Evolutionary conservation across 345 rosid genomes (phyloP), one percentile per base, ranked within the genome.

Genomic region (Eucalyptus sp.): DNA sequence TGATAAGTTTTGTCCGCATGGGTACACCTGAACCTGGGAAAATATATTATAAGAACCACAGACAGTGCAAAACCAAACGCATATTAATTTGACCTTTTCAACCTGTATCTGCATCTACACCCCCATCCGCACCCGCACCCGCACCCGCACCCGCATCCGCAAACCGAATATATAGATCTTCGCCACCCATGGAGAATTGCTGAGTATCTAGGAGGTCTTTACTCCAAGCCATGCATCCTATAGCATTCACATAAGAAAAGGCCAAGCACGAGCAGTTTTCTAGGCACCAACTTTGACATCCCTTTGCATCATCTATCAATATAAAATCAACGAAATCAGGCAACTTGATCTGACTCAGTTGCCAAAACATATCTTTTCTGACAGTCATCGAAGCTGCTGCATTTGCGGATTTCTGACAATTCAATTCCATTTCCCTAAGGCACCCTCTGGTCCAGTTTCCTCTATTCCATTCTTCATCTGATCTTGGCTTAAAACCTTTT

Each of bases 401-500:
- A 4, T n/a, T 71, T 13, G 48, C 25, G 80, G 86, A 88, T 87
- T 80, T 90, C 88, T 52, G 92, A 89, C 49, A 89, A 58, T 18
- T 41, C 33, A 89, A 46, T 29, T 50, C 48, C 3, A 33, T 68
- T 81, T 90, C 86, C 89, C 91, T 91, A 7, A 50, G 76, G 89
- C 93, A 93, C 11, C 93, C 92, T 43, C 85, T 88, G 6, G 90
- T 81, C 50, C 90, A 87, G 79, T 90, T 90, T 66, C 91, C 87
- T 27, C 43, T 17, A 41, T 50, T 64, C 94, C 92, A 89, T 60
- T 85, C 88, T 27, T 54, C 31, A 1, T 25, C n/a, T 17, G 84
- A 81, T 66, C 80, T 90, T 10, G 95, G 95, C 48, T 88, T 87
- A 76, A 91, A 94, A 6, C 94, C 94, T 7, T 79, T 58, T n/a